Evolutionary conservation across 2,329 filamentous ascomycete species (phyloP), one percentile per base, ranked within the genome.

Genomic region (Neopestalotiopsis clavispora): DNA sequence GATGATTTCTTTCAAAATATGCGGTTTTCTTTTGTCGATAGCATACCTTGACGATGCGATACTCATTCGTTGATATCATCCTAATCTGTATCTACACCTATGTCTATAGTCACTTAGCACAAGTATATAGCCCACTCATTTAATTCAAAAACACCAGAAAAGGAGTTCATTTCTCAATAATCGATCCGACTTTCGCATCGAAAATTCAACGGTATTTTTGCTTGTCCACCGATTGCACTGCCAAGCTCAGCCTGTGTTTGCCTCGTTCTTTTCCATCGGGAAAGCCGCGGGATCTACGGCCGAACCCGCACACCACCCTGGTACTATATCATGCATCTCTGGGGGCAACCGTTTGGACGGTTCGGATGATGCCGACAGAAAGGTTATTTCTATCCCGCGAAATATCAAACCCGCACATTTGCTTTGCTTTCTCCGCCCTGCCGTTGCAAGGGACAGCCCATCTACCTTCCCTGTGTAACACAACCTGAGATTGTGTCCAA

Each of bases 291-390:
- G 57, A 59, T 59, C 57, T 59, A 23, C 57, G 23, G 57, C 20
- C 12, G 57, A 28, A 28, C 20, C 28, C 23, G 57, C 13, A 30
- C 28, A 34, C 9, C 23, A 14, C 30, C 49, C 20, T 23, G 20
- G 57, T 17, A 30, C 57, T 23, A 34, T 59, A 52, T 52, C 45
- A 23, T 52, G 45, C 45, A 52, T n/a, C n/a, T 20, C 17, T 52
- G n/a, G 34, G 34, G 34, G 34, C 6, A 38, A 38, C 34, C 34
- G 34, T 38, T 28, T 38, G 34, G 6, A 10, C 49, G 17, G 49
- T 30, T 59, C 57, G 57, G 57, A 59, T 59, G 57, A 59, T 59
- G 57, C 57, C 57, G 57, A 59, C 30, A 23, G 23, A 59, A 59
- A 38, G 23, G 6, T 23, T 34, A 28, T 23, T 59, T 52, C 45